Base-by-base conservation (phyloP, 2,329 filamentous ascomycete genomes). In the Paraphoma sp. region DNA sequence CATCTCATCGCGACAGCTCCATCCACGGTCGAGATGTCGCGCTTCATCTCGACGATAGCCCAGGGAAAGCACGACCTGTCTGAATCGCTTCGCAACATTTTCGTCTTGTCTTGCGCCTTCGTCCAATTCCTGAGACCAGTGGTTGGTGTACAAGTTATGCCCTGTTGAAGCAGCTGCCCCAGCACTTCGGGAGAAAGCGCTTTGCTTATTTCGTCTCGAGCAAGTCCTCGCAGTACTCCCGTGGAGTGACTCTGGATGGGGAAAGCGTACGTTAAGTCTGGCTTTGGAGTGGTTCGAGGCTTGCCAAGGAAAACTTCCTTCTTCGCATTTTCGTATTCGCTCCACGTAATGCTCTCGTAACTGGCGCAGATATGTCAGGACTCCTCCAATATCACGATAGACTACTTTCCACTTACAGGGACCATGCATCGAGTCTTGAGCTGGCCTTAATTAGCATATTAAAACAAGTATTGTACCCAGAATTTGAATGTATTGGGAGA, bases 31-130 rank as follows among this genome's bases (percentile, higher is more conserved):
- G 40, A n/a, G 10, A 3, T 3, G 8, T 42, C 40, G 30, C 41
- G 36, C n/a, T 56, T 53, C 23, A 61, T 43, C 40, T 61, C 54
- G 7, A 58, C 52, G 4, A 61, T 28, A 14, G 58, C 58, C 54
- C 54, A 61, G 4, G 58, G 58, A 31, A 61, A 61, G 28, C 54
- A 61, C 8, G 16, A 42, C 7, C 11, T 29, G 4, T 55, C 55
- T 4, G 51, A 11, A 33, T 6, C 40, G 11, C 17, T 43, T 18
- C 47, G 45, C 5, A 9, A 11, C 10, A 28, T 48, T 10, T 36
- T 10, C 8, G 40, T n/a, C 9, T 38, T 23, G 2, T 40, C 14
- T 30, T 31, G 33, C 5, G 23, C 16, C 1, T 38, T 28, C 4
- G 31, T 33, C 53, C 43, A 52, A 18, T 51, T 47, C 12, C 46